Base-by-base conservation (phyloP, 768 basidiomycete genomes). In the Tephrocybe sp. region DNA sequence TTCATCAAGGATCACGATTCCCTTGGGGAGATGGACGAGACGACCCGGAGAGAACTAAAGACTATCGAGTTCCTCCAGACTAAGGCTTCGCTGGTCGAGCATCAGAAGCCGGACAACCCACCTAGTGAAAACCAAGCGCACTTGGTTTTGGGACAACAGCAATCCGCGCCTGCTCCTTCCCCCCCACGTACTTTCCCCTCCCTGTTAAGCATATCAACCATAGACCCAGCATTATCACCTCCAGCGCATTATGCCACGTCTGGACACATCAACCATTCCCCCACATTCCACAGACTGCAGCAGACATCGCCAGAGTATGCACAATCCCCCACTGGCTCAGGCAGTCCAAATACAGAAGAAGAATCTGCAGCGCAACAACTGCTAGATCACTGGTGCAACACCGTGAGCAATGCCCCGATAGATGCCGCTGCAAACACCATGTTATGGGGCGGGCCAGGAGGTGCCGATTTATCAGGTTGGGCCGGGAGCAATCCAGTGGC, bases 361-460 rank as follows among this genome's bases (percentile, higher is more conserved):
- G 85, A 90, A 62, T 83, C 79, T 21, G 74, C 85, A 6, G 89
- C 90, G 3, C 90, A 93, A 62, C 80, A 80, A 10, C 65, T 93
- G 49, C 72, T 93, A 41, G 90, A 93, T 65, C 86, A 91, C 55
- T 93, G 91, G 90, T 88, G 83, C 62, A 86, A 85, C 55, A 83
- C 85, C n/a, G 80, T 90, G 57, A 87, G 81, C 61, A 86, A 84
- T 51, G 78, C 83, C 10, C 76, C 79, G 2, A 58, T 81, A 2
- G 84, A 86, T 57, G 71, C 75, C 18, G 64, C 75, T 2, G 71
- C 73, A 18, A 74, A 75, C 24, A 74, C 72, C 44, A 73, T 83
- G 55, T 77, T 83, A 7, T 88, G 86, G 86, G 78, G 78, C 18
- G 81, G 81, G 12, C 74, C 79, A 6, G 78, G 79, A 12, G 71